phyloP scores from a whole-genome alignment of 306 rosid species.

The Canavalia ensiformis region DNA sequence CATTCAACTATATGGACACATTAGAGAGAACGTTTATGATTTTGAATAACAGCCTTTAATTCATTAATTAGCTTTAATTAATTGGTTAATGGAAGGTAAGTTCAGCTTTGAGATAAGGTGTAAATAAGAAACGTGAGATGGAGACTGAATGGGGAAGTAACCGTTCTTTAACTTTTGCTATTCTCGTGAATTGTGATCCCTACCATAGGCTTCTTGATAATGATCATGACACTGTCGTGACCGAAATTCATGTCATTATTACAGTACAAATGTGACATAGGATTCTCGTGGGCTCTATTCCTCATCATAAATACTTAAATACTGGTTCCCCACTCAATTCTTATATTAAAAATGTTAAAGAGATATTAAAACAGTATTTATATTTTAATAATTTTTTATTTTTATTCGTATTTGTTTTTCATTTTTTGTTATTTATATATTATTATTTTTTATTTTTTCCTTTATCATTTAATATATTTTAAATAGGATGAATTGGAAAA shows the following conservation, averaged over 20 bases:
- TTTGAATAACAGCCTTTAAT: neutral
- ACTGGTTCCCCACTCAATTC: neutral
- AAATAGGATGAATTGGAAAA: too few relatives aligned
- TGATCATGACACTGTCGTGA: neutral
- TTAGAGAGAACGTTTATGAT: too few relatives aligned
- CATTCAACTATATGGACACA: too few relatives aligned
- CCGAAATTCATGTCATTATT: neutral
- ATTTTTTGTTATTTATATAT: too few relatives aligned
- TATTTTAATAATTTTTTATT: too few relatives aligned
- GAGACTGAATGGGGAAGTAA: neutral
- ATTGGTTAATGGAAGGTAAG: neutral
- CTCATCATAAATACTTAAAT: neutral
- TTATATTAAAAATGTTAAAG: too few relatives aligned
- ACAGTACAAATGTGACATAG: constrained; percentile 7
- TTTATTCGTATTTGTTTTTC: too few relatives aligned
- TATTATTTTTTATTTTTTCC: too few relatives aligned
- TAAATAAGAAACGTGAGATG: neutral
- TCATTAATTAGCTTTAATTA: neutral
- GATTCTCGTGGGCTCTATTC: constrained; percentile 14
- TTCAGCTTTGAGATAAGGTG: neutral
- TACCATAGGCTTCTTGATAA: neutral
- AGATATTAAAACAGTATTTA: too few relatives aligned
- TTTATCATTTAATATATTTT: too few relatives aligned
- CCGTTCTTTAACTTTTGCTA: neutral
- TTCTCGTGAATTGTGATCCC: neutral